Conservation (phyloP, 805 yeast genomes). For the Maudiozyma turicensis region DNA sequence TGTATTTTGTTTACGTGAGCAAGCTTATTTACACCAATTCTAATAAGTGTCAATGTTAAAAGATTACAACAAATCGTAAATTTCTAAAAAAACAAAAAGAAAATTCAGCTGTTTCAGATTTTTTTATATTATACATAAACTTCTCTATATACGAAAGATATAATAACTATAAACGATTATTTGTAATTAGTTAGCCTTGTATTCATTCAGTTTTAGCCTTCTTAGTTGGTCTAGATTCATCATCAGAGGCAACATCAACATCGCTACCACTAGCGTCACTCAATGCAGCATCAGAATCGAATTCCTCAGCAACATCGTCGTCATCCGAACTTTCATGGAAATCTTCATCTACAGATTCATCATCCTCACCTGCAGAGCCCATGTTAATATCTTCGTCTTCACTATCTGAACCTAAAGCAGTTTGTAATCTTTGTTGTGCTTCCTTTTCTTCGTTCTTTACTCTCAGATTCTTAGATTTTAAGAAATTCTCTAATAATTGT, state of each 20-base stretch:
- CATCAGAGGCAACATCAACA: conserved; percentile 19
- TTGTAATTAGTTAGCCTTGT: background rate
- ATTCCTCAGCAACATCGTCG: conserved; percentile 71
- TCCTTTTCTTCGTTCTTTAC: conserved; percentile 85
- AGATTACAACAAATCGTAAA: too few relatives aligned
- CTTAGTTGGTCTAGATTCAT: conserved; percentile 29
- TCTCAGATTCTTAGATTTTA: conserved; percentile 65
- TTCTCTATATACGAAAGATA: too few relatives aligned
- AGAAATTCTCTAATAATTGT: conserved; percentile 60
- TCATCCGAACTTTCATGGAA: conserved; percentile 47
- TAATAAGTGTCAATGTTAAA: too few relatives aligned
- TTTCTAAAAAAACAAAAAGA: too few relatives aligned
- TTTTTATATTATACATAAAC: too few relatives aligned
- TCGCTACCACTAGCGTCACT: conserved; percentile 27
- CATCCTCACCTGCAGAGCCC: conserved; percentile 74
- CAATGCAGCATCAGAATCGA: conserved; percentile 48
- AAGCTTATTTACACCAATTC: too few relatives aligned
- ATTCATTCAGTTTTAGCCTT: conserved; percentile 24
- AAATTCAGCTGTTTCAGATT: too few relatives aligned
- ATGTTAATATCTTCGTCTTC: conserved; percentile 39
- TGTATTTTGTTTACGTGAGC: too few relatives aligned
- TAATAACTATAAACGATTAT: background rate
- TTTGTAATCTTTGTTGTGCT: conserved; percentile 70
- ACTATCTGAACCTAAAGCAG: conserved; percentile 57
- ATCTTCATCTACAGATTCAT: conserved; percentile 79